Percentiles rank a stretch among this genome's conserved stretches.
These are phyloP conservation scores for Podospora didyma DNA, from an alignment of 495 filamentous ascomycete species.

Conservation along the genomic window DNA sequence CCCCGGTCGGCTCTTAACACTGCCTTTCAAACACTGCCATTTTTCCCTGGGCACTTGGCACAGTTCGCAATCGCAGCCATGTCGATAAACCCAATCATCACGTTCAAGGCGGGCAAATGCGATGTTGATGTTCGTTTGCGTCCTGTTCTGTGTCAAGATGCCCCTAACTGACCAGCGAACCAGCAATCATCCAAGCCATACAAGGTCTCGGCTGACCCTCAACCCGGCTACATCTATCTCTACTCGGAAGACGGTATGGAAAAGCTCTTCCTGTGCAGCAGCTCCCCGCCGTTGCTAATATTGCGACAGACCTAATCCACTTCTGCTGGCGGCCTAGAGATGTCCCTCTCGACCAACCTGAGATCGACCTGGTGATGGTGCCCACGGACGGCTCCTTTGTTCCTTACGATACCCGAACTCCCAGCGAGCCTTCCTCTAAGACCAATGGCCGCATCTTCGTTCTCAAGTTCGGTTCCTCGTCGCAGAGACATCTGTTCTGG, in stretches of 20 bases:
- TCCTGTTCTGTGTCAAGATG: slow-evolving; percentile 1
- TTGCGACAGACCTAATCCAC: slow-evolving; percentile 69
- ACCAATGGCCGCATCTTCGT: slow-evolving; percentile 90
- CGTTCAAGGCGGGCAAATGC: slow-evolving; percentile 95
- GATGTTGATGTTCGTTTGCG: slow-evolving; percentile 67
- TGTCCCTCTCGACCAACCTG: slow-evolving; percentile 57
- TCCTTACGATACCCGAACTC: slow-evolving; percentile 60
- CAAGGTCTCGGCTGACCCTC: slow-evolving; percentile 63
- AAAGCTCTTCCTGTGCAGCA: background rate
- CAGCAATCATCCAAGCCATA: slow-evolving; percentile 58
- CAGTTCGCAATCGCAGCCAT: slow-evolving; percentile 40
- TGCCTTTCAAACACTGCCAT: too few relatives aligned
- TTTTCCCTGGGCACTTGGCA: background rate
- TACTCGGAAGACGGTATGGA: slow-evolving; percentile 81
- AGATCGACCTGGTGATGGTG: slow-evolving; percentile 83
- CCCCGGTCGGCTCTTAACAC: too few relatives aligned
- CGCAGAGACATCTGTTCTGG: slow-evolving; percentile 91
- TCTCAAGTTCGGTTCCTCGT: slow-evolving; percentile 92
- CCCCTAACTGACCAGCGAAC: slow-evolving; percentile 21
- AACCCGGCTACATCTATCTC: slow-evolving; percentile 87
- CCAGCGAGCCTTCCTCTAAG: slow-evolving; percentile 48
- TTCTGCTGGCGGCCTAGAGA: slow-evolving; percentile 83
- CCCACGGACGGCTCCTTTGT: slow-evolving; percentile 83
- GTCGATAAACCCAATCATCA: slow-evolving; percentile 82
- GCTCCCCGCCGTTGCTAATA: slow-evolving; percentile 13